Evolutionary conservation across 176 grass and related monocot species (phyloP).

Genomic region (Carex cristatella): DNA sequence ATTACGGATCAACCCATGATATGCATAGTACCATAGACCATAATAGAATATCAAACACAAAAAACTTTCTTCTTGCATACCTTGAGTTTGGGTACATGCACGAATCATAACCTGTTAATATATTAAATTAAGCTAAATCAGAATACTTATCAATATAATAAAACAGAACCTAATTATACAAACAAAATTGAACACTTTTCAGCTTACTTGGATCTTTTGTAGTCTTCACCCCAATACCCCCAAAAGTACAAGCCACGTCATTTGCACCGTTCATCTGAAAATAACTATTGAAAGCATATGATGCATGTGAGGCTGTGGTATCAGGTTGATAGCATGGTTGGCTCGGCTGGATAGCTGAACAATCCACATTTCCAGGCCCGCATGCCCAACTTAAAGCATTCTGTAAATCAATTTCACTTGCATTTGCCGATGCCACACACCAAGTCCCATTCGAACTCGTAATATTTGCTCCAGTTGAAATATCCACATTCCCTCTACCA

Average conservation of each 20-base stretch:
- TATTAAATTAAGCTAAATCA: background rate
- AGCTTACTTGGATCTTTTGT: conserved; percentile 89
- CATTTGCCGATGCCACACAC: conserved; percentile 83
- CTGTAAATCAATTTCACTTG: conserved; percentile 59
- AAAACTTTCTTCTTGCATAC: conserved; percentile 28
- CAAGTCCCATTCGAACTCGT: conserved; percentile 74
- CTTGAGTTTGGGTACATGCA: conserved; percentile 62
- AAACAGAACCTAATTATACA: background rate
- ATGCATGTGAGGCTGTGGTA: conserved; percentile 73
- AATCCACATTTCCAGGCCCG: conserved; percentile 84
- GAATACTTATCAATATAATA: background rate
- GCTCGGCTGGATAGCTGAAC: conserved; percentile 91
- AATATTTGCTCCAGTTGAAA: conserved; percentile 75
- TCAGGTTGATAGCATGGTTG: conserved; percentile 89
- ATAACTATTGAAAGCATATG: conserved; percentile 80
- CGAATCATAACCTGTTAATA: conserved; percentile 71
- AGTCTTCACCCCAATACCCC: conserved; percentile 56
- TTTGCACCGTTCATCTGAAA: conserved; percentile 89
- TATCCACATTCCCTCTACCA: conserved; percentile 78
- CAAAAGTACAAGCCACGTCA: conserved; percentile 79
- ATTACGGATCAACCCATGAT: too few species aligned
- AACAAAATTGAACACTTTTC: background rate
- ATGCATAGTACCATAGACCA: too few species aligned
- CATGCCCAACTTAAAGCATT: conserved; percentile 96
- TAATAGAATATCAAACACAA: background rate